Evolutionary conservation across 2,329 filamentous ascomycete genomes (phyloP).

Genomic region (Exutisphaerella laricina): DNA sequence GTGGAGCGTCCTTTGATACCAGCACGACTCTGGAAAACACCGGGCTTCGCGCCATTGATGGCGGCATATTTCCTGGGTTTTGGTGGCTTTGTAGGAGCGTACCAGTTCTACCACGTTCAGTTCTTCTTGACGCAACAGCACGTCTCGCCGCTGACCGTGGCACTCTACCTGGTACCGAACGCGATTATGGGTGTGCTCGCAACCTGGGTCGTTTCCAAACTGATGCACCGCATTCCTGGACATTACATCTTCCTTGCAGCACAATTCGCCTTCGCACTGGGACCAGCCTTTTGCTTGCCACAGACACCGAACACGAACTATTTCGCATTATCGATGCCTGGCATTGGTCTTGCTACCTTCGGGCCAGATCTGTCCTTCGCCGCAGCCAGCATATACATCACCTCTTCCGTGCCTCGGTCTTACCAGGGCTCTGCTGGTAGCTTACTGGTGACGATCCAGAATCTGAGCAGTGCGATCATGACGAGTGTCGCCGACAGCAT

Average conservation of each 20-base stretch:
- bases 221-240: slow-evolving; percentile 42
- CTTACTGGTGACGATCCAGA: slow-evolving; percentile 45
- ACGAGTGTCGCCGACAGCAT: slow-evolving; percentile 26
- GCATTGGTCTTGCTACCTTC: slow-evolving; percentile 43
- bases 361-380: slow-evolving; percentile 46
- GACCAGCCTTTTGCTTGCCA: slow-evolving; percentile 38
- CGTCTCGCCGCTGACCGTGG: slow-evolving; percentile 37
- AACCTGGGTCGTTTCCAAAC: slow-evolving; percentile 43
- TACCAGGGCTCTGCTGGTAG: slow-evolving; percentile 46
- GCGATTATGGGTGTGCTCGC: slow-evolving; percentile 42
- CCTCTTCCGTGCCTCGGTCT: slow-evolving; percentile 41
- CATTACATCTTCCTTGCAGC: slow-evolving; percentile 44
- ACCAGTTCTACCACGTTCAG: slow-evolving; percentile 37
- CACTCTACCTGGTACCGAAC: slow-evolving; percentile 44
- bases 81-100: slow-evolving; percentile 28
- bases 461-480: slow-evolving; percentile 43
- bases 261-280: slow-evolving; percentile 38
- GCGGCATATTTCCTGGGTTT: slow-evolving; percentile 42
- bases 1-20: slow-evolving; percentile 33
- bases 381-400: slow-evolving; percentile 47
- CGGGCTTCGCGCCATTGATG: slow-evolving; percentile 41
- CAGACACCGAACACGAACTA: slow-evolving; percentile 40
- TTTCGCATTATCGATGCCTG: slow-evolving; percentile 44
- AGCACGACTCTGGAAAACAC: slow-evolving; percentile 40
- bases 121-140: slow-evolving; percentile 38